Evolutionary conservation across 169 alveolate species (phyloP).

Genomic region (Eimeria necatrix): DNA sequence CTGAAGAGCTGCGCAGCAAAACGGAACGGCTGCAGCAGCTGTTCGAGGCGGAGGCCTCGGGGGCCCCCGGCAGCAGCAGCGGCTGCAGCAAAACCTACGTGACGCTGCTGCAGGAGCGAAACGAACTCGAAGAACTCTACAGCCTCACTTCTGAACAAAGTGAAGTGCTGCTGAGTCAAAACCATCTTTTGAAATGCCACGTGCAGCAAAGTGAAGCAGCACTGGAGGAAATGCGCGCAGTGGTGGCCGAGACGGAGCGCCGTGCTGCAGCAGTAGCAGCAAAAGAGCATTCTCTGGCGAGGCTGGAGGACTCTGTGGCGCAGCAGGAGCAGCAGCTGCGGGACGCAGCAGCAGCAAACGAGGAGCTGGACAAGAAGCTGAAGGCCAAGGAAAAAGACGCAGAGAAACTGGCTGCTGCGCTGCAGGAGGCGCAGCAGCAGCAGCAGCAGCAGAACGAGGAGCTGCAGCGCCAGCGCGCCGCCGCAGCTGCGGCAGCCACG

Average conservation of each 20-base stretch:
- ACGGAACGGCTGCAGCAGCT: conserved; percentile 74
- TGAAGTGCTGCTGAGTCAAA: conserved; percentile 79
- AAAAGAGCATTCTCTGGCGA: conserved; percentile 17
- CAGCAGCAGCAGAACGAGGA: conserved; percentile 56
- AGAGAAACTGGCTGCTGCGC: conserved; percentile 47
- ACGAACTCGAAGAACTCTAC: conserved; percentile 79
- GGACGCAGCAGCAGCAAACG: conserved; percentile 22
- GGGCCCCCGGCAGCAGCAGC: not conserved
- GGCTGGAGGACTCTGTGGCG: conserved; percentile 48
- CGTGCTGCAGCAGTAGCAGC: conserved; percentile 70
- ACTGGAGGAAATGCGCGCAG: conserved; percentile 53
- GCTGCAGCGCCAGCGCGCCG: conserved; percentile 49
- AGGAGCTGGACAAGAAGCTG: conserved; percentile 52
- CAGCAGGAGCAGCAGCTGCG: conserved; percentile 23
- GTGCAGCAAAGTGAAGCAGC: conserved; percentile 74
- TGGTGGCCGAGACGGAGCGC: conserved; percentile 63
- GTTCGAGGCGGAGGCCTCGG: conserved; percentile 61
- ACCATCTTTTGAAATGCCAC: conserved; percentile 76
- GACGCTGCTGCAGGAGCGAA: conserved; percentile 61
- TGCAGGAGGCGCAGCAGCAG: conserved; percentile 6
- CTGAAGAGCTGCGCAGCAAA: conserved; percentile 73
- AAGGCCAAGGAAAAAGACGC: conserved; percentile 5
- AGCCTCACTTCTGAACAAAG: conserved; percentile 74
- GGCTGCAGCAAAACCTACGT: conserved; percentile 14
- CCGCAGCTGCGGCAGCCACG: conserved; percentile 63